Conservation (phyloP, 768 basidiomycete species). For the Hydnomerulius pinastri region DNA sequence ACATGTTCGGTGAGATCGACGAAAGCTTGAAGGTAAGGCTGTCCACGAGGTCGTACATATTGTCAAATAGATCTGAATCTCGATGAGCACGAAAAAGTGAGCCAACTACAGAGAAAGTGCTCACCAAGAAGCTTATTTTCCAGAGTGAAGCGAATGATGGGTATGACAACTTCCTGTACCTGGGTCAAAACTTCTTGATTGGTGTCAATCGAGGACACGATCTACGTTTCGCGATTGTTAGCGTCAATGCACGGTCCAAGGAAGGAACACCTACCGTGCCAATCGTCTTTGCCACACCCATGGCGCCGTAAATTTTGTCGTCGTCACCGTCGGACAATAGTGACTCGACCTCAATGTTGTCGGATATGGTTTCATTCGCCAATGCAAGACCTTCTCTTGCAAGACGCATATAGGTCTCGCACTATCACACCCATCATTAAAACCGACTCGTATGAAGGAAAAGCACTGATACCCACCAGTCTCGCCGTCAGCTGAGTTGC, state of each 20-base stretch:
- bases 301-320: slow-evolving; percentile 85
- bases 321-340: slow-evolving; percentile 62
- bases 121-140: slow-evolving; percentile 76
- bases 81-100: neutral
- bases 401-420: slow-evolving; percentile 80
- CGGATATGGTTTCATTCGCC: slow-evolving; percentile 48
- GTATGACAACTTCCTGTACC: slow-evolving; percentile 80
- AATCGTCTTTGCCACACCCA: slow-evolving; percentile 87
- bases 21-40: slow-evolving; percentile 81
- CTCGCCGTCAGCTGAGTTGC: slow-evolving; percentile 78
- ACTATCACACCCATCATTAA: slow-evolving; percentile 41
- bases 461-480: slow-evolving; percentile 51
- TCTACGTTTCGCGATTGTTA: slow-evolving; percentile 42
- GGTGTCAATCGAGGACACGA: slow-evolving; percentile 73
- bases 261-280: slow-evolving; percentile 54
- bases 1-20: slow-evolving; percentile 77
- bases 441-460: neutral
- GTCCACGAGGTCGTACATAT: slow-evolving; percentile 85
- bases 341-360: slow-evolving; percentile 57
- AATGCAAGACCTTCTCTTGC: slow-evolving; percentile 64
- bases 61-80: slow-evolving; percentile 75
- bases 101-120: slow-evolving; percentile 12
- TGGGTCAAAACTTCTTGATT: slow-evolving; percentile 75
- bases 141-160: slow-evolving; percentile 74
- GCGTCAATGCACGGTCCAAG: neutral